Conservation (phyloP, 345 rosid species). For the Lagerstroemia speciosa region DNA sequence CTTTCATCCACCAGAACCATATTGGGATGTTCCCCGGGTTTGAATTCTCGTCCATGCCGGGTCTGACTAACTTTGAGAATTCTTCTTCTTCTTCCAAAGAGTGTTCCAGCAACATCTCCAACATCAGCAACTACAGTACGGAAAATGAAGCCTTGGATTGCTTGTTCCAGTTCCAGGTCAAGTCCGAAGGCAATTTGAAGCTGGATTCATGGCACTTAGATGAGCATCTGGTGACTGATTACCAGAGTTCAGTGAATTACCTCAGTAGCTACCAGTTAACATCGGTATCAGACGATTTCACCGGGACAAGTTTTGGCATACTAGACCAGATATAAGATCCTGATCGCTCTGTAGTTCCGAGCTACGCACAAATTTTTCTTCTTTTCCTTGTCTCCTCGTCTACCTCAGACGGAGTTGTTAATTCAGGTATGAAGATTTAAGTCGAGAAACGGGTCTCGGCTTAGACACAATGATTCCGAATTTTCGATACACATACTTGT, state of each 20-base stretch:
- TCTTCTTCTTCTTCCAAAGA: conserved; percentile 31
- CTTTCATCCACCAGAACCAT: conserved; percentile 15
- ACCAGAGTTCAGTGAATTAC: conserved; percentile 27
- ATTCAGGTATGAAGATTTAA: background rate
- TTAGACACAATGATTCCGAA: background rate
- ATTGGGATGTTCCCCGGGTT: conserved; percentile 22
- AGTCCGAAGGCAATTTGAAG: conserved; percentile 22
- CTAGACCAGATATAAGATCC: conserved; percentile 37
- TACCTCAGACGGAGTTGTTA: background rate
- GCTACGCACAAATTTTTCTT: conserved; percentile 3
- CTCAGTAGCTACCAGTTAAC: conserved; percentile 44
- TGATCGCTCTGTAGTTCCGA: conserved; percentile 20
- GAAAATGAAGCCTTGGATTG: conserved; percentile 27
- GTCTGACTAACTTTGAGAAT: conserved; percentile 34
- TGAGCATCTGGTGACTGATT: conserved; percentile 13
- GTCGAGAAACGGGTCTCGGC: conserved; percentile 2
- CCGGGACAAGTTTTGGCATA: conserved; percentile 35
- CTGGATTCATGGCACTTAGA: conserved; percentile 31
- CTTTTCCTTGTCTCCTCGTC: background rate
- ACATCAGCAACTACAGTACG: conserved; percentile 28
- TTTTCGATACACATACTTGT: background rate
- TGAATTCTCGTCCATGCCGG: conserved; percentile 36
- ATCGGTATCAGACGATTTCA: conserved; percentile 48
- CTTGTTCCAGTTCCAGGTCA: conserved; percentile 30
- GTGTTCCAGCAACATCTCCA: conserved; percentile 46